phyloP scores from a whole-genome alignment of 2,329 filamentous ascomycete genomes.

The Penicillium sp. region DNA sequence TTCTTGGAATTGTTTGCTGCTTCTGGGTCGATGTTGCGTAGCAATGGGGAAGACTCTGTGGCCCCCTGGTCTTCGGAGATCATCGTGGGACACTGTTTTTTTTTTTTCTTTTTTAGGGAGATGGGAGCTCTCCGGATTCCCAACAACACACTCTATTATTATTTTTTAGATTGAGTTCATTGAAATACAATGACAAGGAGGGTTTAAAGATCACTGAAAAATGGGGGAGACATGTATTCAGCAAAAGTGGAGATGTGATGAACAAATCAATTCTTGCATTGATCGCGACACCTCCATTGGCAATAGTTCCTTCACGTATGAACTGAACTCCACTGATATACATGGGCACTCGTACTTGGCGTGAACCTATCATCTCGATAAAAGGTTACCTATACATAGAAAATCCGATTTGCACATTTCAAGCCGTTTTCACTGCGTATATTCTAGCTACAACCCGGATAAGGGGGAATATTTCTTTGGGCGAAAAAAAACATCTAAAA shows the following conservation, averaged over 20 bases:
- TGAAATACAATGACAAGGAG: background rate
- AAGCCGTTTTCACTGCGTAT: too few relatives aligned
- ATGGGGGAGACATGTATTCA: background rate
- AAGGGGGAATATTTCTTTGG: too few relatives aligned
- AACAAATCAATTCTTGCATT: conserved; percentile 1
- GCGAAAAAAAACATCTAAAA: too few relatives aligned
- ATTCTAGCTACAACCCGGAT: too few relatives aligned
- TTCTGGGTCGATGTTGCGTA: conserved; percentile 5
- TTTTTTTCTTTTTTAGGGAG: background rate
- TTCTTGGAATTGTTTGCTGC: background rate
- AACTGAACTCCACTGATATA: background rate
- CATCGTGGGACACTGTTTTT: background rate
- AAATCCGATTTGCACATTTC: too few relatives aligned
- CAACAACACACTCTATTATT: background rate
- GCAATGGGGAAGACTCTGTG: conserved; percentile 7
- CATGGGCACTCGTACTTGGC: background rate
- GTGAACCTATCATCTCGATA: too few relatives aligned
- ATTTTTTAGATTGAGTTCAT: background rate
- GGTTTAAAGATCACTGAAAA: background rate
- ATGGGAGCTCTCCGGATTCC: background rate
- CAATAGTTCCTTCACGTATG: background rate
- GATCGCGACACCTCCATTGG: background rate
- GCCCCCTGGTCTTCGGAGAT: background rate
- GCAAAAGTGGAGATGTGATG: background rate
- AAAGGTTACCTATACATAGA: too few relatives aligned